A percentile compares a stretch with the other conserved stretches of the same genome.
Conservation (phyloP, 768 basidiomycete genomes). For the Kwoniella sp. region DNA sequence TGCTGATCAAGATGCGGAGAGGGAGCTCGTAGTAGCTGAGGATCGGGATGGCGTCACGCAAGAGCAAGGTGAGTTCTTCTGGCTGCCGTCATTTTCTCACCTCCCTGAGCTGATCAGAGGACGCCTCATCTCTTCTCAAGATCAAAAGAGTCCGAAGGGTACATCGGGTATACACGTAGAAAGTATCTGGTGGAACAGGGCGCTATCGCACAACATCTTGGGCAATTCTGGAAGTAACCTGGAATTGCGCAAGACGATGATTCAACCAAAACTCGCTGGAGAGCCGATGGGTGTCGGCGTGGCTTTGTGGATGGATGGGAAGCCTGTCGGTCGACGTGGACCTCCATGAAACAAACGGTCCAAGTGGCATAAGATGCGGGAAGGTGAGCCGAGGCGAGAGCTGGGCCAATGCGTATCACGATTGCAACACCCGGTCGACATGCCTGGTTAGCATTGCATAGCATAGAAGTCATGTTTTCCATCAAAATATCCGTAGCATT, state of each 20-base stretch:
- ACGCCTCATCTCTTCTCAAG: too few species aligned
- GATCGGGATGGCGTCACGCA: too few species aligned
- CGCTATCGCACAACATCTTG: slow-evolving; percentile 65
- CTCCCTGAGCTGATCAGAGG: too few species aligned
- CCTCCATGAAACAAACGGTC: too few species aligned
- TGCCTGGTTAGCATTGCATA: background rate
- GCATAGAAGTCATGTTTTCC: too few species aligned
- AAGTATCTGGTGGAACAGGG: slow-evolving; percentile 70
- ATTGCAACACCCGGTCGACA: too few species aligned
- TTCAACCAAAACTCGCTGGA: slow-evolving; percentile 56
- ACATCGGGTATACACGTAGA: slow-evolving; percentile 56
- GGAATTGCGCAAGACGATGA: slow-evolving; percentile 65
- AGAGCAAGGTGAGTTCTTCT: too few species aligned
- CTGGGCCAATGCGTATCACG: background rate
- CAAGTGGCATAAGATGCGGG: too few species aligned
- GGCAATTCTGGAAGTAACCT: slow-evolving; percentile 60
- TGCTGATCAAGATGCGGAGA: background rate
- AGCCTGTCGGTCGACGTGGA: slow-evolving; percentile 21
- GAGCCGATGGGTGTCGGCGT: slow-evolving; percentile 9
- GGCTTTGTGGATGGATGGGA: slow-evolving; percentile 31
- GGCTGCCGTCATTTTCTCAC: too few species aligned
- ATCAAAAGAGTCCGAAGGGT: slow-evolving; percentile 9
- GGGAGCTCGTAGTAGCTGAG: too few species aligned
- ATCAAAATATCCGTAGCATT: background rate
- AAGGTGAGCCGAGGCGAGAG: background rate